These are phyloP conservation scores for Fusarium transvaalense DNA, from an alignment of 2,329 filamentous ascomycete genomes.

Conservation along the genomic window DNA sequence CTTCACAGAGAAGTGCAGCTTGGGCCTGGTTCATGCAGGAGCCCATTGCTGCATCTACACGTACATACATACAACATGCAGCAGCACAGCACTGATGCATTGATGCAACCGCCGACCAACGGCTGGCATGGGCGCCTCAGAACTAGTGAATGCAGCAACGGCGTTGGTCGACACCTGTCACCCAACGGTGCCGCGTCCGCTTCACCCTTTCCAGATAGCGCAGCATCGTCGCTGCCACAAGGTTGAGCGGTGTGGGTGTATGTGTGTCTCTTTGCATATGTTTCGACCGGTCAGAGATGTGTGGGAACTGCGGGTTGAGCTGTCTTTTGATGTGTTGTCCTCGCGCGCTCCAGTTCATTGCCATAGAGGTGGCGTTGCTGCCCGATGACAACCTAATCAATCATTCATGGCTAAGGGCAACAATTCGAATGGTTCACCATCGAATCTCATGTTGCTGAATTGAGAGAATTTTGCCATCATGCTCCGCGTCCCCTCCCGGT, in stretches of 20 bases:
- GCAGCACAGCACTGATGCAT: constrained; percentile 46
- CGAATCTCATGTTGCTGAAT: background rate
- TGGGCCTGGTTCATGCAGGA: constrained; percentile 50
- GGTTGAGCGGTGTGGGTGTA: constrained; percentile 45
- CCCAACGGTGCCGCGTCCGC: constrained; percentile 46
- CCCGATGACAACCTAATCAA: constrained; percentile 49
- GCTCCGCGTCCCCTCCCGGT: background rate
- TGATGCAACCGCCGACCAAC: constrained; percentile 40
- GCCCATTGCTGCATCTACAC: constrained; percentile 45
- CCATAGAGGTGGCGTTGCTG: constrained; percentile 46
- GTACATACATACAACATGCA: constrained; percentile 29
- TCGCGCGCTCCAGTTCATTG: constrained; percentile 38
- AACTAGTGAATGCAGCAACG: constrained; percentile 40
- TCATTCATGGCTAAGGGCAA: constrained; percentile 30
- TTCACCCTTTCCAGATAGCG: constrained; percentile 44
- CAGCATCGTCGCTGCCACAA: constrained; percentile 41
- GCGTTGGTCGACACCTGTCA: constrained; percentile 40
- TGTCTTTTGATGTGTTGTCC: constrained; percentile 48
- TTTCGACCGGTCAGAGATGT: constrained; percentile 37
- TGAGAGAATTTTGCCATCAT: background rate
- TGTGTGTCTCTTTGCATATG: constrained; percentile 42
- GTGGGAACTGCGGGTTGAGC: constrained; percentile 48
- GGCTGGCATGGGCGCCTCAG: constrained; percentile 38
- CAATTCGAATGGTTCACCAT: constrained; percentile 4
- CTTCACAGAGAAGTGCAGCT: constrained; percentile 34